Conservation (phyloP, 2,329 filamentous ascomycete genomes). For the Lachnellula occidentalis region DNA sequence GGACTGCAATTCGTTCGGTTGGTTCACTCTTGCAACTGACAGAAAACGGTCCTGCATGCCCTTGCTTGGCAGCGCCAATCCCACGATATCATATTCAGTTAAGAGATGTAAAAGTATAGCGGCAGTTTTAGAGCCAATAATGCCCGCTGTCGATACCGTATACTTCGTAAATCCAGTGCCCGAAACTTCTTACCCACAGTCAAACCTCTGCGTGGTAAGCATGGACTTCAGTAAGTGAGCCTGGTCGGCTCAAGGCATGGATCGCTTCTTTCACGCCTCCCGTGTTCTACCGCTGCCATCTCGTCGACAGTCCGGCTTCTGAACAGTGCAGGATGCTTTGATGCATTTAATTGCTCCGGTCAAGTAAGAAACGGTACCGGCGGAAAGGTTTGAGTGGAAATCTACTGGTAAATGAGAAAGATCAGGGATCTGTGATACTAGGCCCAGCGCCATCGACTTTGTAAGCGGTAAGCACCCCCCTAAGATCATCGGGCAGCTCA, state of each 20-base stretch:
- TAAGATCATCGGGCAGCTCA: background rate
- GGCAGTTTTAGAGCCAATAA: background rate
- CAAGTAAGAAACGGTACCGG: conserved; percentile 3
- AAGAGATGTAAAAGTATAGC: background rate
- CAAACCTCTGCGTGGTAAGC: background rate
- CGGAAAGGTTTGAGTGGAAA: conserved; percentile 1
- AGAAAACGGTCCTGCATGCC: background rate
- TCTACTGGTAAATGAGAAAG: no score
- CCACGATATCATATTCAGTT: background rate
- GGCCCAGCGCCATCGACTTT: background rate
- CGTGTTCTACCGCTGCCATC: background rate
- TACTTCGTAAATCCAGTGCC: no score
- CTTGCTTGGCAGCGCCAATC: background rate
- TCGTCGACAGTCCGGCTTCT: background rate
- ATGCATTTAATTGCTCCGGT: background rate
- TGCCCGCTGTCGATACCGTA: no score
- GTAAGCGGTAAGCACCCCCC: no score
- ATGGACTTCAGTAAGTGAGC: no score
- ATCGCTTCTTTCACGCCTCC: background rate
- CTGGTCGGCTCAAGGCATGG: background rate
- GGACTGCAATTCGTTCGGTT: no score
- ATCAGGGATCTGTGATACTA: background rate
- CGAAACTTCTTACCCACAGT: no score
- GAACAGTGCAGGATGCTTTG: background rate
- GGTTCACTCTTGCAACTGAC: background rate